Base-by-base conservation (phyloP, 2,329 filamentous ascomycete genomes). In the Emydomyces testavorans region DNA sequence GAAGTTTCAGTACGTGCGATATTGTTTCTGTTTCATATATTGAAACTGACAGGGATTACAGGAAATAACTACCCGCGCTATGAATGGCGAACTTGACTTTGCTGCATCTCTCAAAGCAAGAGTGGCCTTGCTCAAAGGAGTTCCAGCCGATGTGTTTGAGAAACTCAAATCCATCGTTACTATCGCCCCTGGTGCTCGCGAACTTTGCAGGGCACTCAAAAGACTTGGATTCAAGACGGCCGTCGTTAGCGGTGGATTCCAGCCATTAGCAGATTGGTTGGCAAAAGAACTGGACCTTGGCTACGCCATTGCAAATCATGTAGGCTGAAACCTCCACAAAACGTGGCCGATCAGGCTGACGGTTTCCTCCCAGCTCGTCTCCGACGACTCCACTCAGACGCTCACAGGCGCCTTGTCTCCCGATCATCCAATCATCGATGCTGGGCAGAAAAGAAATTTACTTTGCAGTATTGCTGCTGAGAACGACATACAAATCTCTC, bases 81-180 rank as follows among this genome's bases (percentile, higher is more conserved):
- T 98, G 92, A 82, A 90, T 56, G 92, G 92, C 51, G 89, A 96
- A 70, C 74, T 96, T 29, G 89, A 95, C 64, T 98, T 98, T 57
- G 81, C 89, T 45, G 77, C 78, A 0, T 89, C 85, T 0, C 80
- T 98, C 60, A 79, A 81, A 50, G 85, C 85, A 62, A 78, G 92
- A 16, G 87, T 93, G 23, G 76, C 76, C 34, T 73, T 96, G 36
- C 76, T 98, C 34, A 83, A 82, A 57, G 90, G 89, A 26, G 79
- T 95, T 6, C 79, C 85, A 0, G 80, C 76, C 7, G 78, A 78
- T 48, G 82, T 96, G 13, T 94, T 93, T 58, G 79, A 87, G 50
- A 76, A 83, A 51, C 73, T 98, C 32, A 80, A 83, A 57, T 72
- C 77, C 0, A 75, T 83, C 0, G 79, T 98, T 46, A 82, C 83